A percentile compares a stretch with the other conserved stretches of the same genome.
Conservation (phyloP, 768 basidiomycete species). For the Coprinellus aureogranulatus region DNA sequence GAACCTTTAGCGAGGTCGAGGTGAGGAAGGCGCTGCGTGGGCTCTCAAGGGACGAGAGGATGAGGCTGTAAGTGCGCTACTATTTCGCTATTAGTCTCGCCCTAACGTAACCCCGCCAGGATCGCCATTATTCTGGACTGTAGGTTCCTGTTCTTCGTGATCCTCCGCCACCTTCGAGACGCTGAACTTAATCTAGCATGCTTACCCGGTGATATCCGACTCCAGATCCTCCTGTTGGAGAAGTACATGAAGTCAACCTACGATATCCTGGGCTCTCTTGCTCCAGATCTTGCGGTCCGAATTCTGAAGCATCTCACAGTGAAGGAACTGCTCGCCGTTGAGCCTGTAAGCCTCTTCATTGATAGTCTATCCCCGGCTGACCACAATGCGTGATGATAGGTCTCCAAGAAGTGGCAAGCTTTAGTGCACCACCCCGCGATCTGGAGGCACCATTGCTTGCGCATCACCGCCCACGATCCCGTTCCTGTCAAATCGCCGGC, state of each 20-base stretch:
- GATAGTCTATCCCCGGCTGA: slow-evolving; percentile 19
- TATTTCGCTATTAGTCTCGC: background rate
- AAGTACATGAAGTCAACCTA: slow-evolving; percentile 82
- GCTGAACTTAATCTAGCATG: slow-evolving; percentile 45
- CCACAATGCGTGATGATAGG: slow-evolving; percentile 28
- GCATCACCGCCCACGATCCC: slow-evolving; percentile 72
- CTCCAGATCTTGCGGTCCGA: slow-evolving; percentile 61
- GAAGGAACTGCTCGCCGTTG: slow-evolving; percentile 58
- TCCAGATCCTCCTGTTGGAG: slow-evolving; percentile 81
- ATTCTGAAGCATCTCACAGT: slow-evolving; percentile 58
- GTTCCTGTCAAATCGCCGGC: slow-evolving; percentile 59
- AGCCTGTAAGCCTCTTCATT: slow-evolving; percentile 39
- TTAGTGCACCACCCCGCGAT: slow-evolving; percentile 62
- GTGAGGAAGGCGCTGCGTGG: slow-evolving; percentile 63
- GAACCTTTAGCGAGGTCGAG: slow-evolving; percentile 69
- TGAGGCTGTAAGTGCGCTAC: slow-evolving; percentile 63
- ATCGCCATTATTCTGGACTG: slow-evolving; percentile 65
- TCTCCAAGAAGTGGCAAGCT: slow-evolving; percentile 44
- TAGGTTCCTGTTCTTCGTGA: slow-evolving; percentile 20
- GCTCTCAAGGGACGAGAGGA: slow-evolving; percentile 64
- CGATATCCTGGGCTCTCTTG: slow-evolving; percentile 73
- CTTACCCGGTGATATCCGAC: slow-evolving; percentile 79
- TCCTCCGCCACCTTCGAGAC: slow-evolving; percentile 3
- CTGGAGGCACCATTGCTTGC: slow-evolving; percentile 75
- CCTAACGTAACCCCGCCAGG: slow-evolving; percentile 24